Evolutionary conservation across 805 yeast genomes (phyloP).

Genomic region (Yarrowia sp.): DNA sequence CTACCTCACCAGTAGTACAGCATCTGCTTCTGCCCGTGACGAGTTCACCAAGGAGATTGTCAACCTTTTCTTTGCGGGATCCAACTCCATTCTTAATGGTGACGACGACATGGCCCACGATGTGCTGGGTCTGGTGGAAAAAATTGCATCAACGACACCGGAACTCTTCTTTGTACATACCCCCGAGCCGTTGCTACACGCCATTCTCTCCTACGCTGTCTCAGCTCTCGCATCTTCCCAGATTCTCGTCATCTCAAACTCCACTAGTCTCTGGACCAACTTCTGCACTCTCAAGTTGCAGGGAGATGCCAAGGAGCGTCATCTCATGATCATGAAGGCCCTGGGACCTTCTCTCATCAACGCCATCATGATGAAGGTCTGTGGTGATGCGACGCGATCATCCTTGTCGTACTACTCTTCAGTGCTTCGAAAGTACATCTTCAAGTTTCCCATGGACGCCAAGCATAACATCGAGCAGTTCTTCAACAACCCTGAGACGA

Average conservation of each 20-base stretch:
- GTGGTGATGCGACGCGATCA: slow-evolving; percentile 45
- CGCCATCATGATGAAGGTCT: slow-evolving; percentile 45
- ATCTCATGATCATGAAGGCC: slow-evolving; percentile 34
- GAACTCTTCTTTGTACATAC: slow-evolving; percentile 15
- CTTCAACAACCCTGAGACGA: slow-evolving; percentile 30
- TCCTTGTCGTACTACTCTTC: slow-evolving; percentile 45
- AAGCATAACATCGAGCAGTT: slow-evolving; percentile 28
- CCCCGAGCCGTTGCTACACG: background rate
- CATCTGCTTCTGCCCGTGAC: background rate
- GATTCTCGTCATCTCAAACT: slow-evolving; percentile 52
- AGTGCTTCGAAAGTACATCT: slow-evolving; percentile 38
- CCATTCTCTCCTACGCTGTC: slow-evolving; percentile 31
- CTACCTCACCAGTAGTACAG: slow-evolving; percentile 30
- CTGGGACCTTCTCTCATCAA: slow-evolving; percentile 38
- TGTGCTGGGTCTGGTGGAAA: slow-evolving; percentile 15
- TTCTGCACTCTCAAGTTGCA: slow-evolving; percentile 37
- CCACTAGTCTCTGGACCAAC: slow-evolving; percentile 55
- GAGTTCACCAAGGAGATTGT: slow-evolving; percentile 1
- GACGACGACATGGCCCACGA: slow-evolving; percentile 15
- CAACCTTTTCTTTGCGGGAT: background rate
- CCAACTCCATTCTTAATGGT: background rate
- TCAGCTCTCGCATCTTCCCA: slow-evolving; percentile 50
- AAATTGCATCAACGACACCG: slow-evolving; percentile 1
- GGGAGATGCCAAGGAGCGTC: slow-evolving; percentile 24
- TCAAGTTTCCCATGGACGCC: slow-evolving; percentile 29